These are phyloP conservation scores for Gynochthodes officinalis DNA, from an alignment of 257 asterid species.

Conservation along the genomic window DNA sequence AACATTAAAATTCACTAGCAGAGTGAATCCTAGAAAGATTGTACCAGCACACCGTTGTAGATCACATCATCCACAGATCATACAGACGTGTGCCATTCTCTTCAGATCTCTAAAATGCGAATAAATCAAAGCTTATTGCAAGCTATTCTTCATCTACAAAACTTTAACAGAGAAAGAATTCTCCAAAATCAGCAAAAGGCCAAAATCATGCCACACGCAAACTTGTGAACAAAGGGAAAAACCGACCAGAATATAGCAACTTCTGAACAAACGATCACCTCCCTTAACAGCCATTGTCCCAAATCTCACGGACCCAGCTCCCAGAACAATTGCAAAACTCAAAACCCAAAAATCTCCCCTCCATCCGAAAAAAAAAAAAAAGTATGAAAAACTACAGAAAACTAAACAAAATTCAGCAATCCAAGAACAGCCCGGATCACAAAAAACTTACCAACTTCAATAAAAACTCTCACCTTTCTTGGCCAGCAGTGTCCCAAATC, in stretches of 20 bases:
- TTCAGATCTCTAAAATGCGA: constrained; percentile 14
- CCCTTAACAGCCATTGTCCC: constrained; percentile 5
- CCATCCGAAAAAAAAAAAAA: too few species aligned
- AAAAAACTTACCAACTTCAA: background rate
- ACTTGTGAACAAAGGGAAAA: background rate
- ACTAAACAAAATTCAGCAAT: constrained; percentile 11
- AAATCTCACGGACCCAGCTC: background rate
- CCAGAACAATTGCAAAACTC: background rate
- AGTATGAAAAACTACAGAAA: background rate
- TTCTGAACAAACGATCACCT: background rate
- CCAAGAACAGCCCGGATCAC: constrained; percentile 30
- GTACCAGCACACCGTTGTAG: background rate
- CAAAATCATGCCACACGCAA: background rate
- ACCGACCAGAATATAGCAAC: background rate
- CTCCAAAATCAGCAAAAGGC: background rate
- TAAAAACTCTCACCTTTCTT: constrained; percentile 60
- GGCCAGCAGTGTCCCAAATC: constrained; percentile 97
- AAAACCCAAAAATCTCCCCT: background rate
- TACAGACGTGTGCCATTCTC: background rate
- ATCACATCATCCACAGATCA: constrained; percentile 11
- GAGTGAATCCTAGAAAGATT: background rate
- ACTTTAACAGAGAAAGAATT: background rate
- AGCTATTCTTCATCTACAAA: background rate
- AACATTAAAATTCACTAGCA: background rate
- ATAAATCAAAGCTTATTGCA: background rate